These are phyloP conservation scores for Amphicarpaea edgeworthii DNA, from an alignment of 306 rosid species.

Conservation along the genomic window DNA sequence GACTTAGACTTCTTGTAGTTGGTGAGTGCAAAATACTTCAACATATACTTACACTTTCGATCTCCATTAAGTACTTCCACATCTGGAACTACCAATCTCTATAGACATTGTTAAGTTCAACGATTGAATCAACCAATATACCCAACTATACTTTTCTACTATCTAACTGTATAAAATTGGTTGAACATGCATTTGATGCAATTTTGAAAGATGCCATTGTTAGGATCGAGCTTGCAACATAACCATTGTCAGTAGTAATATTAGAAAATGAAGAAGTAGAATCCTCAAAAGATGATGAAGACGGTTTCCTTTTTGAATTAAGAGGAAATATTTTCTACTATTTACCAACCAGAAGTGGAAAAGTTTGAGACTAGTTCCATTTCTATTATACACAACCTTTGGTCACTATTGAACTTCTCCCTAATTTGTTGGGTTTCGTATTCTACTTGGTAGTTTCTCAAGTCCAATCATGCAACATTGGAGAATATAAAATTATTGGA, in stretches of 20 bases:
- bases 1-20: neutral
- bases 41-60: conserved; percentile 23
- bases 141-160: neutral
- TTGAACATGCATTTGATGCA: neutral
- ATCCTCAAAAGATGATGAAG: neutral
- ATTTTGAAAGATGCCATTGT: neutral
- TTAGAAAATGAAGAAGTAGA: neutral
- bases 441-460: too few species aligned
- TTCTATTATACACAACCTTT: neutral
- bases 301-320: too few species aligned
- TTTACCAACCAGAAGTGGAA: neutral
- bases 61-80: neutral
- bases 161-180: neutral
- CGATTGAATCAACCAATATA: neutral
- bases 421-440: neutral
- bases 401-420: neutral
- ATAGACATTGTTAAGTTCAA: neutral
- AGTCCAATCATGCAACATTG: too few species aligned
- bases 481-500: too few species aligned
- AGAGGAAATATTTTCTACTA: neutral
- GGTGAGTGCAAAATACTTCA: neutral
- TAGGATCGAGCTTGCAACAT: conserved; percentile 3
- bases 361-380: conserved; percentile 5
- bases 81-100: neutral
- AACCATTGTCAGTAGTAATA: neutral